Evolutionary conservation across 2,329 filamentous ascomycete species (phyloP).

Genomic region (Calonectria ilicicola): DNA sequence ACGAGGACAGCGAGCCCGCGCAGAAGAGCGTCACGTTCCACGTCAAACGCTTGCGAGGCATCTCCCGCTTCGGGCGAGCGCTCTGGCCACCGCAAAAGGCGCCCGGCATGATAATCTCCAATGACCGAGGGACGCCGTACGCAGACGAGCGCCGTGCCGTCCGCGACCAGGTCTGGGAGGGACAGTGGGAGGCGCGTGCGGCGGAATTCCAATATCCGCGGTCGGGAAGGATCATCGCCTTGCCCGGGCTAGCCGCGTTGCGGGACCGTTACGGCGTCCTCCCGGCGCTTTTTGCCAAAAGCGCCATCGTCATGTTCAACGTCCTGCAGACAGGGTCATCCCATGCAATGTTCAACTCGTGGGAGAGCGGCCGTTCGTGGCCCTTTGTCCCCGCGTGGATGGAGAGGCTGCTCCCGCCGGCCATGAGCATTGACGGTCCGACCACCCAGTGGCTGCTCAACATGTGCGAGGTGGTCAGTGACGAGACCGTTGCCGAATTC

Average conservation of each 20-base stretch:
- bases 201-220: constrained; percentile 46
- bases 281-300: constrained; percentile 46
- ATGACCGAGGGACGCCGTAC: constrained; percentile 39
- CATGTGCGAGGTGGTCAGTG: constrained; percentile 40
- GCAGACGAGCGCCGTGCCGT: constrained; percentile 32
- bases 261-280: constrained; percentile 34
- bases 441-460: constrained; percentile 52
- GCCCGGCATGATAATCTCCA: constrained; percentile 49
- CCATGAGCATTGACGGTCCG: constrained; percentile 53
- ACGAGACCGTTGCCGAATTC: constrained; percentile 45
- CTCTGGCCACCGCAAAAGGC: constrained; percentile 49
- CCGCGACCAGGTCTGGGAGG: constrained; percentile 45
- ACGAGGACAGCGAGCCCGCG: constrained; percentile 44
- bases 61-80: constrained; percentile 46
- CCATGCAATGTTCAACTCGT: constrained; percentile 49
- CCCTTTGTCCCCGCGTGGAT: constrained; percentile 53
- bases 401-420: constrained; percentile 46
- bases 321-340: constrained; percentile 45
- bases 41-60: constrained; percentile 47
- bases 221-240: constrained; percentile 43
- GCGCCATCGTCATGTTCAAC: constrained; percentile 50
- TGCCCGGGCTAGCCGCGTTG: constrained; percentile 42
- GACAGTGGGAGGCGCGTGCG: constrained; percentile 41
- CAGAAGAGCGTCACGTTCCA: constrained; percentile 45
- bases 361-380: constrained; percentile 51